Evolutionary conservation across 2,329 filamentous ascomycete species (phyloP), one percentile per base, ranked within the genome.

Genomic region (Botrytis fragariae): DNA sequence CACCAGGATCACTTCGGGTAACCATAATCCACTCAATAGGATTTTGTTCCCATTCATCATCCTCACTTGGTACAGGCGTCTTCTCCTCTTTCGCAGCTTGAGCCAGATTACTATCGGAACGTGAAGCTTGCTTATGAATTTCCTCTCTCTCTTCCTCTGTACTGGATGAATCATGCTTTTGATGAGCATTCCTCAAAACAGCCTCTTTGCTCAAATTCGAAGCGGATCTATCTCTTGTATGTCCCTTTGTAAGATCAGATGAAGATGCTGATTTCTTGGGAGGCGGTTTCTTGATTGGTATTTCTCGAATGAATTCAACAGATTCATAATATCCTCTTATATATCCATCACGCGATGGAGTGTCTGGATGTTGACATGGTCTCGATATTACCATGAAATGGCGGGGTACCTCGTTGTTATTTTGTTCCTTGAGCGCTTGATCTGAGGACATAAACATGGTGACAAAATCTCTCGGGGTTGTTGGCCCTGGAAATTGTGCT

Each of bases 251-350:
- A 3, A 86, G 76, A 74, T 88, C 84, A 6, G 83, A 80, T 0
- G 85, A 85, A 29, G 86, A 87, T 39, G 81, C 80, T 9, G 83
- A 83, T 75, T 83, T 83, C 45, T 83, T 83, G 37, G 71, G 32
- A 16, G 83, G 83, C 39, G 76, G 75, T 4, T 83, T 81, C 76
- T 84, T 81, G 16, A 90, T 80, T 0, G 91, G 91, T 22, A 98
- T 87, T 82, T 98, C 95, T 68, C 95, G 87, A 73, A 98, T 95
- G 77, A 97, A 87, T 82, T 98, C 95, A 25, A 98, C 92, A 1
- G 93, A 97, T 84, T 98, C 95, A 78, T 98, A 98, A 76, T 91
- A 87, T 4, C 95, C 95, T 59, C 94, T 88, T 67, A 97, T 93
- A 80, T 91, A 95, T 25, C 93, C 93, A 74, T 88, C 84, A 16